A percentile compares a stretch with the other conserved stretches of the same genome.
These are phyloP conservation scores for Lupinus albus DNA, from an alignment of 306 rosid species.

Conservation along the genomic window DNA sequence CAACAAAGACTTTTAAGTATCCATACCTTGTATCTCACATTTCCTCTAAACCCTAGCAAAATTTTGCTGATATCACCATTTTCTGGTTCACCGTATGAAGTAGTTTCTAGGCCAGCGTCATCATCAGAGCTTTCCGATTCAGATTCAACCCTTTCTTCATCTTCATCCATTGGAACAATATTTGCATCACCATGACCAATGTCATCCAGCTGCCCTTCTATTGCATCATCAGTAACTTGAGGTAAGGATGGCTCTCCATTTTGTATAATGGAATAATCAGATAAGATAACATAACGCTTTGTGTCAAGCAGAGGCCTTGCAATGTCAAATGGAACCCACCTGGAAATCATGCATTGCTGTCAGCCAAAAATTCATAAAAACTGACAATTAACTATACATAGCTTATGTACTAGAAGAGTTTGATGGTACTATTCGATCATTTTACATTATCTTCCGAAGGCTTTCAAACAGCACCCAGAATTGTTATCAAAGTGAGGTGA, in stretches of 20 bases:
- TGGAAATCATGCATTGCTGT: slow-evolving; percentile 49
- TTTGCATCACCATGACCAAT: slow-evolving; percentile 54
- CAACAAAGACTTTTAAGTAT: slow-evolving; percentile 22
- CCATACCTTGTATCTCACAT: slow-evolving; percentile 74
- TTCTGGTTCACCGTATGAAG: slow-evolving; percentile 45
- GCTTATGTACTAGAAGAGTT: slow-evolving; percentile 1
- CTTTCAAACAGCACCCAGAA: slow-evolving; percentile 1
- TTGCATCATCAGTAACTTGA: slow-evolving; percentile 47
- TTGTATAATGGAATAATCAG: slow-evolving; percentile 63
- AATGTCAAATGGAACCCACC: slow-evolving; percentile 82
- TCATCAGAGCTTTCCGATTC: slow-evolving; percentile 64
- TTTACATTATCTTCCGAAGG: slow-evolving; percentile 17
- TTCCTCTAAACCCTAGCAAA: slow-evolving; percentile 57
- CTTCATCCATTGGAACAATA: slow-evolving; percentile 58
- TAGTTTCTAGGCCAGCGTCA: slow-evolving; percentile 51
- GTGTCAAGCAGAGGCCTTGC: slow-evolving; percentile 80
- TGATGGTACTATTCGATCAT: neutral
- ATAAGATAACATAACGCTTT: slow-evolving; percentile 70
- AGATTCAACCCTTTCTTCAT: slow-evolving; percentile 61
- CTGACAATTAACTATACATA: neutral
- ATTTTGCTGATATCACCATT: slow-evolving; percentile 54
- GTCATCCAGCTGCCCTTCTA: slow-evolving; percentile 51
- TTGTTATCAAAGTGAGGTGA: slow-evolving; percentile 5
- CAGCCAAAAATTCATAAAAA: slow-evolving; percentile 40
- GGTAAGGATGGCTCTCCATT: slow-evolving; percentile 55